A percentile compares a stretch with the other conserved stretches of the same genome.
phyloP scores from a whole-genome alignment of 345 rosid genomes.

The Adansonia digitata region DNA sequence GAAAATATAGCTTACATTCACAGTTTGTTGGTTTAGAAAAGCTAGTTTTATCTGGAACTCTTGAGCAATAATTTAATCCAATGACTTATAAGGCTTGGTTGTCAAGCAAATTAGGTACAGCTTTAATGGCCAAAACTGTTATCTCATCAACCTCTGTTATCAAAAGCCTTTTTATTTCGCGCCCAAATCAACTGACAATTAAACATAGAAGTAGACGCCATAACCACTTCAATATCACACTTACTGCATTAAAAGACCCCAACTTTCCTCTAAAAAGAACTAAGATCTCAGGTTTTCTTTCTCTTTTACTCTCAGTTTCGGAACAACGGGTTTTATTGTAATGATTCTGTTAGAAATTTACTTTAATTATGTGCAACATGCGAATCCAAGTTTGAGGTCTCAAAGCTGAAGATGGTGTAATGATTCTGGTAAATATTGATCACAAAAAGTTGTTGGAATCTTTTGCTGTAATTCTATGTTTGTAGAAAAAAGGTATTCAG shows the following conservation, averaged over 20 bases:
- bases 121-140: background rate
- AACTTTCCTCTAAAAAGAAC: background rate
- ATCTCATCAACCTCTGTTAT: background rate
- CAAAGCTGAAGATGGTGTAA: conserved; percentile 2
- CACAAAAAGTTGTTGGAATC: background rate
- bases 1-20: no score
- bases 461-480: background rate
- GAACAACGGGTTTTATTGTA: no score
- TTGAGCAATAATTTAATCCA: background rate
- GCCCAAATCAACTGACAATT: background rate
- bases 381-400: background rate
- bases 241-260: background rate
- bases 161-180: background rate
- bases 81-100: background rate
- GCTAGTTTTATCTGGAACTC: background rate
- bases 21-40: background rate
- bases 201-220: conserved; percentile 24
- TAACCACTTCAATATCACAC: conserved; percentile 20
- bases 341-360: no score
- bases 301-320: conserved; percentile 20
- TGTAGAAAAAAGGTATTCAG: background rate
- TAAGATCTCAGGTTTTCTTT: background rate
- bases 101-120: conserved; percentile 15
- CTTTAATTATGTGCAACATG: no score
- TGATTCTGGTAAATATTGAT: background rate